Evolutionary conservation across 2,329 filamentous ascomycete genomes (phyloP).

Genomic region (Penicillium sumatraense): DNA sequence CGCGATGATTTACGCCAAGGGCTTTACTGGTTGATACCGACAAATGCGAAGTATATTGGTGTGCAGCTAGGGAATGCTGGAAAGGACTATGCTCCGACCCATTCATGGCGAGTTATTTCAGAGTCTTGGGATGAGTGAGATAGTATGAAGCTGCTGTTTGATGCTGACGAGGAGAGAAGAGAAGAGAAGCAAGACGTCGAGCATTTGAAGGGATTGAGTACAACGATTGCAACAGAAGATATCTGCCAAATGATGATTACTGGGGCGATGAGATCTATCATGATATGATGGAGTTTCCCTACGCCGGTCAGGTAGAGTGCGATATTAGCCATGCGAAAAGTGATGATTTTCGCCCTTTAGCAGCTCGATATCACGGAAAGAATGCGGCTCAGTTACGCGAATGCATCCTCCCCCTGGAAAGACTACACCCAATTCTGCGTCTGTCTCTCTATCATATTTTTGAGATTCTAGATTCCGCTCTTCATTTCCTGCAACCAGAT

Average conservation of each 20-base stretch:
- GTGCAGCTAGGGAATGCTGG: not conserved
- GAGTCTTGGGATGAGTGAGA: not conserved
- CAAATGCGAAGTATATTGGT: not conserved
- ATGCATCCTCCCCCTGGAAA: not conserved
- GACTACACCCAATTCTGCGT: not conserved
- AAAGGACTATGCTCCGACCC: not conserved
- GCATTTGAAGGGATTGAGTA: not conserved
- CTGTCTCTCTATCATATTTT: constrained; percentile 1
- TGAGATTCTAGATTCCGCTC: not conserved
- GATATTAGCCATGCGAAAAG: not conserved
- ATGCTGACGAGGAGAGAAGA: not conserved
- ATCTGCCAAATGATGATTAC: not conserved
- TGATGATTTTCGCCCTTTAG: constrained; percentile 1
- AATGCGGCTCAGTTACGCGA: not conserved
- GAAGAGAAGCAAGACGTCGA: not conserved
- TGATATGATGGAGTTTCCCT: not conserved
- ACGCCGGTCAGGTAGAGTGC: not conserved
- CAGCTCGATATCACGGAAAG: not conserved
- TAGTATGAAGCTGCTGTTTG: not conserved
- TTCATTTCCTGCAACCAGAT: not conserved
- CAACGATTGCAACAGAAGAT: not conserved
- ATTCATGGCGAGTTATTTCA: not conserved
- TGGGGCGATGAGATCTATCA: constrained; percentile 4
- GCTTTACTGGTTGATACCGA: not conserved
- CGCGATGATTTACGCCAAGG: not conserved